These are phyloP conservation scores for Leccinum angustisporum DNA, from an alignment of 1,284 basidiomycete species.

Conservation along the genomic window DNA sequence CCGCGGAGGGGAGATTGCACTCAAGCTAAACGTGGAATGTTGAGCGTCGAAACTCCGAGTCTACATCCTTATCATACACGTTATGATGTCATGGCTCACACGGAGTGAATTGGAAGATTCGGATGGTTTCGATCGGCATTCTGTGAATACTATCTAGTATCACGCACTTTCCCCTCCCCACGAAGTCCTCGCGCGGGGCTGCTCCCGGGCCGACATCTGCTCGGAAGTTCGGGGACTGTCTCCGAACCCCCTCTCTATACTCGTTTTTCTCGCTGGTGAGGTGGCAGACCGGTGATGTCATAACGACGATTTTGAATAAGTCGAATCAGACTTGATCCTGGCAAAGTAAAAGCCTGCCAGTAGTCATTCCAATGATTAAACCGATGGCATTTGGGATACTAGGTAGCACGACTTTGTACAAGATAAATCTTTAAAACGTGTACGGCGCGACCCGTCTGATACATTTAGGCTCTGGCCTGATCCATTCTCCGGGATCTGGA, in stretches of 20 bases:
- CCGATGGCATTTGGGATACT: neutral
- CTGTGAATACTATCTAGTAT: neutral
- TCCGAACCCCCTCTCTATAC: neutral
- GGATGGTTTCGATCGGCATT: neutral
- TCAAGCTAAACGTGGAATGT: neutral
- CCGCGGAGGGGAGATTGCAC: neutral
- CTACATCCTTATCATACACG: neutral
- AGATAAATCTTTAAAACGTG: slow-evolving; percentile 1
- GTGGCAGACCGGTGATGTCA: neutral
- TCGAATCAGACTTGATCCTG: too few relatives aligned
- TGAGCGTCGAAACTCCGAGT: neutral
- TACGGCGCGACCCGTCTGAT: slow-evolving; percentile 13
- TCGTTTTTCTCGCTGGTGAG: neutral
- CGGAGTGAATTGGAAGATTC: neutral
- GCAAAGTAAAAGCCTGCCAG: neutral
- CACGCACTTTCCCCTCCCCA: neutral
- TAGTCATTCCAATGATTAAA: neutral
- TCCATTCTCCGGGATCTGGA: slow-evolving; percentile 4
- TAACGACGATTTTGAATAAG: neutral
- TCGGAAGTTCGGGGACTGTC: neutral
- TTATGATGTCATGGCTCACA: neutral
- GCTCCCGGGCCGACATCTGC: neutral
- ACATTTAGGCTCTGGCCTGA: slow-evolving; percentile 14
- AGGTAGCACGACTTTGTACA: neutral
- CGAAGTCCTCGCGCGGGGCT: neutral